Conservation (phyloP, 768 basidiomycete genomes). For the Wakefieldia striispora region DNA sequence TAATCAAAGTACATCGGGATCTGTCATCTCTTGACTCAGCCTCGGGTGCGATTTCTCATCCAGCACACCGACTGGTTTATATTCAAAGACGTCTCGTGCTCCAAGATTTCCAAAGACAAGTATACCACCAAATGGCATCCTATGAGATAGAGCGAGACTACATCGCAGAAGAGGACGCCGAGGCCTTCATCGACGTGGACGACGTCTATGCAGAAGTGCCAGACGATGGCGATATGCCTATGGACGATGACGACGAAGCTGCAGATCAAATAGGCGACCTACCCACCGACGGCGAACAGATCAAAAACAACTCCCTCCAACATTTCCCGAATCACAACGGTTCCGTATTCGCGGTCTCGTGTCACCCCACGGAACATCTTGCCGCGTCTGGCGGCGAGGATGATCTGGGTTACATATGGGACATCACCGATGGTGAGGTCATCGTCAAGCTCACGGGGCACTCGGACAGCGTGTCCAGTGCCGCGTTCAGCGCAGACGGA, state of each 20-base stretch:
- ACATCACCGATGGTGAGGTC: constrained; percentile 75
- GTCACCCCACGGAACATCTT: constrained; percentile 78
- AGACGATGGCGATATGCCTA: constrained; percentile 65
- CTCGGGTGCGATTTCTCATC: constrained; percentile 25
- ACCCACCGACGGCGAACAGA: constrained; percentile 37
- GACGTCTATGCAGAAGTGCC: constrained; percentile 64
- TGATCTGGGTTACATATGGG: constrained; percentile 92
- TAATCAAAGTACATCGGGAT: too few relatives aligned
- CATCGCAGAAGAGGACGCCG: constrained; percentile 43
- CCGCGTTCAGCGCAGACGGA: constrained; percentile 83
- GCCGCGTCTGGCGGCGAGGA: constrained; percentile 95
- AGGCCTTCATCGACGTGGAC: constrained; percentile 61
- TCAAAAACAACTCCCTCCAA: constrained; percentile 64
- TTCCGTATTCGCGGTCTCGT: constrained; percentile 83
- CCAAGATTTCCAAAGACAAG: too few relatives aligned
- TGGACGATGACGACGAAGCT: constrained; percentile 68
- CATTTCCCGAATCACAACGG: constrained; percentile 63
- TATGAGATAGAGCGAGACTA: constrained; percentile 38
- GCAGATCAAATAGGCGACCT: constrained; percentile 48
- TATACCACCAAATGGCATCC: constrained; percentile 21
- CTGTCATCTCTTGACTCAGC: constrained; percentile 12
- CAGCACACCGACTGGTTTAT: neutral
- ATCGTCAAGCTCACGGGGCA: constrained; percentile 89
- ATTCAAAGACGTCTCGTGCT: too few relatives aligned
- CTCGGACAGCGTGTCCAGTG: constrained; percentile 81